These are phyloP conservation scores for Allium cepa DNA, from an alignment of 106 monocot genomes.

Conservation along the genomic window DNA sequence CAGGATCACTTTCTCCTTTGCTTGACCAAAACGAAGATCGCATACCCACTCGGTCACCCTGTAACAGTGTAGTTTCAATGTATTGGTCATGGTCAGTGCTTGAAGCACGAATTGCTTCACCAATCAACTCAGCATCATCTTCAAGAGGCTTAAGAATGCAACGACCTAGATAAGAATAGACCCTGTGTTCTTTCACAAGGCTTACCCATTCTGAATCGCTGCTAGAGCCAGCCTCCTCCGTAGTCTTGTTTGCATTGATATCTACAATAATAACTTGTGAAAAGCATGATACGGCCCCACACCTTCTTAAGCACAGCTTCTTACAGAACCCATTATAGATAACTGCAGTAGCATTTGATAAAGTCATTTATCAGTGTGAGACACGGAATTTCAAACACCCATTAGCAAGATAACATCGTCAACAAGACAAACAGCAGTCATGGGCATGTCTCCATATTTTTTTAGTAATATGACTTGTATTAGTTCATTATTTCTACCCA, in stretches of 20 bases:
- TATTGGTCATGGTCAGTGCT: slow-evolving; percentile 63
- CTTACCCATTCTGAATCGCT: slow-evolving; percentile 22
- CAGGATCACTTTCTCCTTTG: slow-evolving; percentile 30
- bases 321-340: slow-evolving; percentile 40
- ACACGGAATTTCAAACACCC: too few species aligned
- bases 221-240: slow-evolving; percentile 10
- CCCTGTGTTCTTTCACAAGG: slow-evolving; percentile 34
- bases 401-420: too few species aligned
- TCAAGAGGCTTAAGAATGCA: slow-evolving; percentile 12
- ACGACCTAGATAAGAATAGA: slow-evolving; percentile 37
- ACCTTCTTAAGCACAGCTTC: slow-evolving; percentile 28
- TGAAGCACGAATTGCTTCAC: slow-evolving; percentile 46
- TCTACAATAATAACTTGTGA: slow-evolving; percentile 1
- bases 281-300: slow-evolving; percentile 33
- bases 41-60: slow-evolving; percentile 9
- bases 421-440: too few species aligned
- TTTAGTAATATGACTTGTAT: too few species aligned
- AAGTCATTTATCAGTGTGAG: background rate
- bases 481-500: too few species aligned
- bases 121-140: slow-evolving; percentile 21
- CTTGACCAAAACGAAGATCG: slow-evolving; percentile 60
- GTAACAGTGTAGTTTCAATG: slow-evolving; percentile 42
- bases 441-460: too few species aligned
- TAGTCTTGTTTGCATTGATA: slow-evolving; percentile 13
- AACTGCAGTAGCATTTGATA: slow-evolving; percentile 22